Evolutionary conservation across 1,284 basidiomycete species (phyloP).

Genomic region (Kalmanozyma brasiliensis): DNA sequence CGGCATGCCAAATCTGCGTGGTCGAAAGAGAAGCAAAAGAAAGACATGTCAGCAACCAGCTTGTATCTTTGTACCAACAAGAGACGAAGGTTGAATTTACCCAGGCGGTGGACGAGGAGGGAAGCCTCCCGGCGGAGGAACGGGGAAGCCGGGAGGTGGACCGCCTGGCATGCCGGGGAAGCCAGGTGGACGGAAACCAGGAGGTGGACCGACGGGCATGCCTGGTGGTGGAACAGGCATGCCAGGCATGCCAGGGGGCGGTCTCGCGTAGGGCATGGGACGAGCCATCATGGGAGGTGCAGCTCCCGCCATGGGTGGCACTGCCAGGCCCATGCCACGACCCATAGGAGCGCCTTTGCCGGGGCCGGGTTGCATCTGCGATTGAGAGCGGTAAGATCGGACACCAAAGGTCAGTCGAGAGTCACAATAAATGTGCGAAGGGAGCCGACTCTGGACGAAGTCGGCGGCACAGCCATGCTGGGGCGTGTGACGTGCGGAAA

Average conservation of each 20-base stretch:
- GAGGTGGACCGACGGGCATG: conserved; percentile 59
- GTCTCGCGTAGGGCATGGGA: conserved; percentile 69
- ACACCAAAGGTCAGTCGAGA: too few relatives aligned
- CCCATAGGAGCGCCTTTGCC: conserved; percentile 95
- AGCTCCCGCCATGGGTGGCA: conserved; percentile 74
- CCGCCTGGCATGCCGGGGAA: conserved; percentile 46
- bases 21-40: not conserved
- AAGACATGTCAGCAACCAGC: too few relatives aligned
- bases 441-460: too few relatives aligned
- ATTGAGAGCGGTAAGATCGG: too few relatives aligned
- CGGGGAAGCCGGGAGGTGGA: conserved; percentile 45
- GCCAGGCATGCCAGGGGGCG: conserved; percentile 75
- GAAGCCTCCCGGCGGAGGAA: conserved; percentile 32
- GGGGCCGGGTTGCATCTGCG: conserved; percentile 82
- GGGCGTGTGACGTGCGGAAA: not conserved
- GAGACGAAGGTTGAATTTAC: conserved; percentile 8
- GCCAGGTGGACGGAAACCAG: conserved; percentile 62
- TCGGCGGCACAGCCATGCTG: too few relatives aligned
- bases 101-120: conserved; percentile 45
- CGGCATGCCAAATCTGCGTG: conserved; percentile 41
- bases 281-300: conserved; percentile 71
- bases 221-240: conserved; percentile 69
- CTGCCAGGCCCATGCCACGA: conserved; percentile 89
- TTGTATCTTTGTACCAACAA: too few relatives aligned
- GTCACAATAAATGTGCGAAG: too few relatives aligned